Conservation (phyloP, 257 asterid genomes). For the Solanum appendiculatum region DNA sequence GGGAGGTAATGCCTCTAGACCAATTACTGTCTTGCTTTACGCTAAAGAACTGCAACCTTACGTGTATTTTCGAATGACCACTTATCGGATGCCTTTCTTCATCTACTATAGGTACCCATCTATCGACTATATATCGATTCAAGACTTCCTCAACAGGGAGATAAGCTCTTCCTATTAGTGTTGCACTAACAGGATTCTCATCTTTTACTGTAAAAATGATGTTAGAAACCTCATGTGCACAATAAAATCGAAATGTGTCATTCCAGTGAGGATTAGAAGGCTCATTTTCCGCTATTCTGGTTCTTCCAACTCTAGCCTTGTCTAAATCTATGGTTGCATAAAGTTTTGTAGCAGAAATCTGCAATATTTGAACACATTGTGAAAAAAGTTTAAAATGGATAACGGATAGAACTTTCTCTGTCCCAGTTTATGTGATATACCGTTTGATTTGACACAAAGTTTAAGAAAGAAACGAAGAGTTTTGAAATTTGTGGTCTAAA, state of each 20-base stretch:
- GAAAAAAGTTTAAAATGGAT: neutral
- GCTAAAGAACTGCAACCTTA: slow-evolving; percentile 32
- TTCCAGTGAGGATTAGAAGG: slow-evolving; percentile 66
- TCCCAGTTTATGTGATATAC: neutral
- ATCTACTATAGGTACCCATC: slow-evolving; percentile 52
- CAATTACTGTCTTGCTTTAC: slow-evolving; percentile 48
- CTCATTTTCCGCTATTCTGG: slow-evolving; percentile 31
- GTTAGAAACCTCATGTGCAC: slow-evolving; percentile 59
- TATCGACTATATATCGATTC: slow-evolving; percentile 34
- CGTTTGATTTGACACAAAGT: neutral
- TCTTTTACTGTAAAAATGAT: slow-evolving; percentile 64
- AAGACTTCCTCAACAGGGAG: slow-evolving; percentile 47
- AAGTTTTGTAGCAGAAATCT: slow-evolving; percentile 45
- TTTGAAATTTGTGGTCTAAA: neutral
- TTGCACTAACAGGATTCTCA: slow-evolving; percentile 57
- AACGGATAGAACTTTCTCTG: neutral
- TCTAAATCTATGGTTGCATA: slow-evolving; percentile 75
- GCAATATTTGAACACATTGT: neutral
- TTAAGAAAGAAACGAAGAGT: neutral
- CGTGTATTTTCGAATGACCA: slow-evolving; percentile 58
- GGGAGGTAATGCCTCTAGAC: slow-evolving; percentile 53
- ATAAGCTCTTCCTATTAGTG: slow-evolving; percentile 69
- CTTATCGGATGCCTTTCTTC: slow-evolving; percentile 40
- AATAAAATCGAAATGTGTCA: slow-evolving; percentile 48
- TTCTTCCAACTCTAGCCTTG: slow-evolving; percentile 63